These are phyloP conservation scores for Leucogyrophana mollusca DNA, from an alignment of 768 basidiomycete species.

Conservation along the genomic window DNA sequence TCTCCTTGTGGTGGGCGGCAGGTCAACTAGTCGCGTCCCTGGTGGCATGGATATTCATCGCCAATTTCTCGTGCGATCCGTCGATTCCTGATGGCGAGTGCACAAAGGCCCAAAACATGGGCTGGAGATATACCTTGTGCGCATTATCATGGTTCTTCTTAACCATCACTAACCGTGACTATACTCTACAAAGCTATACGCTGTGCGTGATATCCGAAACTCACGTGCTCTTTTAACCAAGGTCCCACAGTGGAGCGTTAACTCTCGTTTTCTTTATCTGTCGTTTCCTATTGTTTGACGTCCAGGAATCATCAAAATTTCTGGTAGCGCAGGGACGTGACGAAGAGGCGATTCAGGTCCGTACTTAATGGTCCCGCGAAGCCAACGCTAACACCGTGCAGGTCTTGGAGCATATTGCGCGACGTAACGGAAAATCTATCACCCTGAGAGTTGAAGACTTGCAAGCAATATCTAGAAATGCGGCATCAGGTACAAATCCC, in stretches of 20 bases:
- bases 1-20: constrained; percentile 54
- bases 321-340: constrained; percentile 56
- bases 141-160: constrained; percentile 7
- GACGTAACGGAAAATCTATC: constrained; percentile 44
- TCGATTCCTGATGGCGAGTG: constrained; percentile 37
- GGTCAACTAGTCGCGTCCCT: constrained; percentile 51
- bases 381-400: constrained; percentile 16
- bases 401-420: constrained; percentile 50
- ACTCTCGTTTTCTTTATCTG: constrained; percentile 53
- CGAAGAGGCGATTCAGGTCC: constrained; percentile 49
- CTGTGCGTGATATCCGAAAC: constrained; percentile 29
- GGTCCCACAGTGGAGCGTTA: constrained; percentile 36
- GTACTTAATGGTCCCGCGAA: neutral
- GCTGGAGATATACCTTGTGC: constrained; percentile 58
- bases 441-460: constrained; percentile 47
- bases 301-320: constrained; percentile 64
- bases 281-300: constrained; percentile 55
- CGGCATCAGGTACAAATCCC: constrained; percentile 8
- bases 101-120: constrained; percentile 49
- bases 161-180: neutral
- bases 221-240: constrained; percentile 5
- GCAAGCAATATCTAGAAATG: constrained; percentile 23
- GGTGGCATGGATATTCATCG: constrained; percentile 56
- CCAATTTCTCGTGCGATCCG: constrained; percentile 49
- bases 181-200: constrained; percentile 29